phyloP scores from a whole-genome alignment of 371 early-diverging fungal species.

The Zancudomyces culisetae region DNA sequence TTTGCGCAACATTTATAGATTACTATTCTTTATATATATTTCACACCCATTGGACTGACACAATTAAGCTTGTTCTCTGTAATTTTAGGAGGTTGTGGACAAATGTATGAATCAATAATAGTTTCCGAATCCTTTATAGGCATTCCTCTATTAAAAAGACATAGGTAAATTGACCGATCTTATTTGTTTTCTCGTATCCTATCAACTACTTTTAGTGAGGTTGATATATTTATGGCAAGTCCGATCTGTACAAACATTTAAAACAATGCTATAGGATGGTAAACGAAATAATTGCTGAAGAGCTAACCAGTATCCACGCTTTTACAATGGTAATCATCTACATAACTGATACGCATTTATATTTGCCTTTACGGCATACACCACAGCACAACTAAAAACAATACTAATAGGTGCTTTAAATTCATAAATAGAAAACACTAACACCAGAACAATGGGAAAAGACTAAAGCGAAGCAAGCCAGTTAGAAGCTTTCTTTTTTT shows the following conservation, averaged over 20 bases:
- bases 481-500: too few relatives aligned
- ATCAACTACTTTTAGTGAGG: too few relatives aligned
- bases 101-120: conserved; percentile 19
- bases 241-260: too few relatives aligned
- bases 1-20: not conserved
- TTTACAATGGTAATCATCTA: conserved; percentile 18
- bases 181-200: too few relatives aligned
- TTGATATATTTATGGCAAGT: too few relatives aligned
- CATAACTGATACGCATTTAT: not conserved
- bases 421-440: not conserved
- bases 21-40: not conserved
- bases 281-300: conserved; percentile 25
- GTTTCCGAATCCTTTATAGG: conserved; percentile 25
- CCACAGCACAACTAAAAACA: too few relatives aligned
- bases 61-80: not conserved
- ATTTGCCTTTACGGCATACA: too few relatives aligned
- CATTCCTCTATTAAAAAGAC: conserved; percentile 18
- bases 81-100: conserved; percentile 17
- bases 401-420: too few relatives aligned
- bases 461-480: too few relatives aligned
- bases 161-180: conserved; percentile 15
- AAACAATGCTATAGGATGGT: too few relatives aligned
- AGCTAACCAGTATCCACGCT: conserved; percentile 28
- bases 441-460: not conserved
- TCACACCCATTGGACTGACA: not conserved